Percentiles rank a stretch among this genome's conserved stretches.
phyloP scores from a whole-genome alignment of 495 filamentous ascomycete species.

The Xylaria scruposa region DNA sequence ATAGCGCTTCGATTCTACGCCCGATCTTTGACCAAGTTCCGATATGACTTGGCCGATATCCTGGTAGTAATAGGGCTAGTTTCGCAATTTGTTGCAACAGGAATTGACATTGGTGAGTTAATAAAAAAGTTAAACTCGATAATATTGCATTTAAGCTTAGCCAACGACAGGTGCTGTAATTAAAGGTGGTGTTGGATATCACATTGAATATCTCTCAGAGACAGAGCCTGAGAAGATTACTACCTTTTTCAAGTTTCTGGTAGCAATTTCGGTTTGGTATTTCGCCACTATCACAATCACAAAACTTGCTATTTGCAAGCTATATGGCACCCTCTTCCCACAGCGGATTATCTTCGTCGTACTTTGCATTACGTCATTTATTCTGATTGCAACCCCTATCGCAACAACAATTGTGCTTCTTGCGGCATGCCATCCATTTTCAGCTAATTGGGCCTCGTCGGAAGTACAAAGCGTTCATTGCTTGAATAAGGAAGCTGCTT shows the following conservation, averaged over 20 bases:
- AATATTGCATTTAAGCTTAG: not conserved
- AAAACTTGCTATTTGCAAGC: not conserved
- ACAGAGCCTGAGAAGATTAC: not conserved
- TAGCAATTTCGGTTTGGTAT: not conserved
- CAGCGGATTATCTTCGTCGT: not conserved
- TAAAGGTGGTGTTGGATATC: not conserved
- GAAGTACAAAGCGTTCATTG: not conserved
- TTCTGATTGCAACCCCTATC: not conserved
- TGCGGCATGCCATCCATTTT: not conserved
- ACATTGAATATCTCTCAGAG: not conserved
- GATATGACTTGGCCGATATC: not conserved
- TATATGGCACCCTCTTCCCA: not conserved
- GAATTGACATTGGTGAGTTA: not conserved
- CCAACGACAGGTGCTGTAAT: not conserved
- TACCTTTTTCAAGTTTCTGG: not conserved
- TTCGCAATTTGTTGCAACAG: not conserved
- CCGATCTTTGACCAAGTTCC: not conserved
- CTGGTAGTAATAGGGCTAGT: not conserved
- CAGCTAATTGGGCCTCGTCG: not conserved
- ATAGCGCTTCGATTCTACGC: not conserved
- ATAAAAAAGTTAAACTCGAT: too few species aligned
- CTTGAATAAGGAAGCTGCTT: not conserved
- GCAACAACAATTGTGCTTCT: not conserved
- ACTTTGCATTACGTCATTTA: not conserved
- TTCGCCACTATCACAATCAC: not conserved